phyloP scores from a whole-genome alignment of 495 filamentous ascomycete species.

The Xylaria longipes region DNA sequence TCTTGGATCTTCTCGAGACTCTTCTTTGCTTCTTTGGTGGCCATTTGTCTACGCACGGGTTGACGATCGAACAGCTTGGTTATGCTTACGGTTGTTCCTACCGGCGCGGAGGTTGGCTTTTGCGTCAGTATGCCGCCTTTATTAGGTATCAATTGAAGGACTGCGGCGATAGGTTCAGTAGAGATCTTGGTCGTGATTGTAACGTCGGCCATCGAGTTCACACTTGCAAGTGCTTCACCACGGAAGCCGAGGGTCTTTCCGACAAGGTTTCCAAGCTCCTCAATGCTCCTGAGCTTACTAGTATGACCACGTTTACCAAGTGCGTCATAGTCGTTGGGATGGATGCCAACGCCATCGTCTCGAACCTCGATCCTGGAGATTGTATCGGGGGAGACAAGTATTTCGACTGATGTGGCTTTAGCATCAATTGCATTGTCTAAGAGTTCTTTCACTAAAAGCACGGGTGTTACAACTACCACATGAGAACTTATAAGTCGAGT shows the following conservation, averaged over 20 bases:
- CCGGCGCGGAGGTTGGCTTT: conserved; percentile 64
- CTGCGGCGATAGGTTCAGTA: conserved; percentile 68
- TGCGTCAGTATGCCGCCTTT: conserved; percentile 50
- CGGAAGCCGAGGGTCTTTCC: conserved; percentile 82
- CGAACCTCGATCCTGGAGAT: conserved; percentile 85
- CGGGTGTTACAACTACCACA: conserved; percentile 74
- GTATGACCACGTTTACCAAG: conserved; percentile 78
- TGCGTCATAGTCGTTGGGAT: conserved; percentile 68
- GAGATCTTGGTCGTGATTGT: conserved; percentile 74
- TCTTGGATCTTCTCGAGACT: conserved; percentile 68
- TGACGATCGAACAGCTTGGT: conserved; percentile 69
- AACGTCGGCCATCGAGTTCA: conserved; percentile 70
- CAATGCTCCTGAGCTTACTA: conserved; percentile 79
- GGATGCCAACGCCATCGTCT: conserved; percentile 89
- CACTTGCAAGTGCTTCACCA: conserved; percentile 84
- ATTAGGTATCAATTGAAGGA: conserved; percentile 41
- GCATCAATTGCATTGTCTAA: conserved; percentile 93
- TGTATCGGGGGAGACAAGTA: conserved; percentile 77
- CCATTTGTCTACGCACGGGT: conserved; percentile 76
- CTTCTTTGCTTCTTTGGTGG: conserved; percentile 66
- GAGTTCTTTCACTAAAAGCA: conserved; percentile 85
- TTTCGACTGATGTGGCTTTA: conserved; percentile 70
- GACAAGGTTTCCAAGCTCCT: conserved; percentile 71
- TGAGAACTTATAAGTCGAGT: conserved; percentile 73
- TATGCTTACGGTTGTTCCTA: conserved; percentile 80